Evolutionary conservation across 352 stramenopile genomes (phyloP), one percentile per base, ranked within the genome.

Genomic region (Phytopythium mirpurense): DNA sequence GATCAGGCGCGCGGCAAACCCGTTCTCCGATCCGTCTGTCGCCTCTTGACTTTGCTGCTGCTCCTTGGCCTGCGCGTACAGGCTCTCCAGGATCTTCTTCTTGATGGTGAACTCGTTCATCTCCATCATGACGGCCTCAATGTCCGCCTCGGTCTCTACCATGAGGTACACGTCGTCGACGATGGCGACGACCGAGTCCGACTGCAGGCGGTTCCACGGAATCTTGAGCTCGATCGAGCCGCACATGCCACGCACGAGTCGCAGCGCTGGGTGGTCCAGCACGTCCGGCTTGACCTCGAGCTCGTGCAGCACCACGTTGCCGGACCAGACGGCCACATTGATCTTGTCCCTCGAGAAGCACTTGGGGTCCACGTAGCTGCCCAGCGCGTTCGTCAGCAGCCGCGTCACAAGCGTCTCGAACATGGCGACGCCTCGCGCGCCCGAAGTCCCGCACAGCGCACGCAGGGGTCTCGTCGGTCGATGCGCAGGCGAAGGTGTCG

Each of bases 301-400:
- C 52, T 87, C 68, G 46, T 72, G 80, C 53, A 95, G 76, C 57
- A 93, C 83, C 23, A 95, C 80, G 56, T 93, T 90, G 31, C 85
- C 85, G 15, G 76, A 90, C 85, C 85, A 95, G 43, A 95, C 83
- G 16, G 70, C 81, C 37, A 95, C 74, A 64, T 88, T 93, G 56
- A 95, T 91, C 55, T 93, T 93, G 70, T 95, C 82, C 56, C 71
- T 85, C 62, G 81, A 90, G 64, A 95, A 95, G 77, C 85, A 93
- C 47, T 74, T 77, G 26, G 83, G 72, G 51, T 95, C 83, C 58
- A 95, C 90, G 74, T 89, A 93, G 74, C 58, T 93, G 51, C 85
- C 85, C 45, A 95, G 75, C 23, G 86, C 77, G 52, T 78, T 90
- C 51, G 85, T 95, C 41, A 95, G 70, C 56, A 95, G 62, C 56